Base-by-base conservation (phyloP, 176 grass and related monocot species). In the Ananas comosus region DNA sequence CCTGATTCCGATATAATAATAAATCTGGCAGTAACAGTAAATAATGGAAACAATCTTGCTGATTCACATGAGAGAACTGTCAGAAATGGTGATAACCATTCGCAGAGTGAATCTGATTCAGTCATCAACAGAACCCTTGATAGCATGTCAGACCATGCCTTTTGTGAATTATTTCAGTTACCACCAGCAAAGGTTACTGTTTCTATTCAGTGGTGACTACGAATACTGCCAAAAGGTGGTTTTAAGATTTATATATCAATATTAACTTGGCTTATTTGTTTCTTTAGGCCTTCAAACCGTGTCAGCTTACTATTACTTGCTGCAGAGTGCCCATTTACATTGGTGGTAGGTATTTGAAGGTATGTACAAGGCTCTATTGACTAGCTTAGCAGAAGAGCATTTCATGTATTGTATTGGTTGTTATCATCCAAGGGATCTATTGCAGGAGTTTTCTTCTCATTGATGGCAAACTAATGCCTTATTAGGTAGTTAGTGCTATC, bases 321-420 rank as follows among this genome's bases (percentile, higher is more conserved):
- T 51, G 70, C 56, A 89, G 92, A 69, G 81, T 80, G 12, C 74
- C 88, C 64, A 81, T 89, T 75, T 96, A 92, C 80, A 76, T 96
- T 79, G 88, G 85, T 56, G 92, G 92, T 80, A 84, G 88, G 76
- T 96, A 96, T 69, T 78, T 96, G 51, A 96, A 96, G 88, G 92
- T 96, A 82, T 77, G 65, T 33, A 33, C 29, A 33, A 33, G 29
- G 29, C 29, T 33, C 27, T 48, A 67, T 9, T 68, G 29, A 66
- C n/a, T 58, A 58, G 14, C 21, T 23, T 51, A 75, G 16, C 27
- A 61, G 61, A 18, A 17, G 54, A 2, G 13, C 2, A 16, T 57
- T 57, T 57, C 53, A 58, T 58, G 54, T 58, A 6, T 33, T 33
- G 29, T 58, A 58, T 17, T 14, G 14, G 54, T 58, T 17, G 18